phyloP scores from a whole-genome alignment of 306 rosid species.

The Psophocarpus tetragonolobus region DNA sequence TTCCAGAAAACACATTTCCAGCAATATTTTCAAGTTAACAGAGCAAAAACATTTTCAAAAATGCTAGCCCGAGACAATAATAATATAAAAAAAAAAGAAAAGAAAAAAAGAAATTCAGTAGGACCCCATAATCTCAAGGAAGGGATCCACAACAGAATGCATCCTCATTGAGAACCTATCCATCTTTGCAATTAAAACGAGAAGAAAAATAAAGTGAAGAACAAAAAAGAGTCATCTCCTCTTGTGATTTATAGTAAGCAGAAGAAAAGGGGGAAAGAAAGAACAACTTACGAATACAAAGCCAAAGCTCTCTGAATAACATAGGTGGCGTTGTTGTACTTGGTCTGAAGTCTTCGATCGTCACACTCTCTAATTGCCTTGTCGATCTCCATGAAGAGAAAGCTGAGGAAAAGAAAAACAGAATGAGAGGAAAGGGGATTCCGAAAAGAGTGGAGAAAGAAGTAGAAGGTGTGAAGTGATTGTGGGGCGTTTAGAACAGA shows the following conservation, averaged over 20 bases:
- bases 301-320: constrained; percentile 89
- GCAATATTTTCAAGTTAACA: constrained; percentile 26
- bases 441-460: too few relatives aligned
- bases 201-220: constrained; percentile 18
- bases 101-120: constrained; percentile 5
- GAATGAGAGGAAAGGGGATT: constrained; percentile 31
- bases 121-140: constrained; percentile 24
- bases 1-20: background rate
- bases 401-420: constrained; percentile 6
- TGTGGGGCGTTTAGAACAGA: too few relatives aligned
- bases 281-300: constrained; percentile 75
- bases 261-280: constrained; percentile 4
- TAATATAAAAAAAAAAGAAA: background rate
- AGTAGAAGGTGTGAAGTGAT: too few relatives aligned
- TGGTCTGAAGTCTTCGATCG: constrained; percentile 88
- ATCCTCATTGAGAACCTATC: constrained; percentile 25
- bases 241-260: constrained; percentile 5
- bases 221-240: background rate
- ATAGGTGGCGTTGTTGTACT: constrained; percentile 82
- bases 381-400: constrained; percentile 81
- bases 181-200: constrained; percentile 9
- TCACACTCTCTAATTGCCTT: constrained; percentile 76
- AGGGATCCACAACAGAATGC: constrained; percentile 9
- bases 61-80: background rate
- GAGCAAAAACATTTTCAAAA: background rate